Conservation (phyloP, 2,329 filamentous ascomycete genomes). For the Achaetomium macrosporum region DNA sequence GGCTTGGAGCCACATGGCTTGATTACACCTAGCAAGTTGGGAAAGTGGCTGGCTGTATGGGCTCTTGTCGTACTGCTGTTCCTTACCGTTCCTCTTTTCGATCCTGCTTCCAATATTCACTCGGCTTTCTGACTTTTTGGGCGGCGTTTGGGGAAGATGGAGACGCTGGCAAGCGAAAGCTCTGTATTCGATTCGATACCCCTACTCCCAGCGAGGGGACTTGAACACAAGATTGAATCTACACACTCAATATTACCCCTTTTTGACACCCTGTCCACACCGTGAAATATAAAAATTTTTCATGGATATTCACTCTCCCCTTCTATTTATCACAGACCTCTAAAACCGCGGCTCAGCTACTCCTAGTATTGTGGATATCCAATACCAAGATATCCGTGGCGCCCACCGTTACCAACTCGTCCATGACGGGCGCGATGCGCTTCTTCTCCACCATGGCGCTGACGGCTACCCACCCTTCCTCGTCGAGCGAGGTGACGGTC, state of each 20-base stretch:
- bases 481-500: conserved; percentile 83
- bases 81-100: not conserved
- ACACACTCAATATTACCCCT: no score
- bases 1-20: not conserved
- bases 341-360: conserved; percentile 10
- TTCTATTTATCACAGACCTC: not conserved
- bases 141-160: not conserved
- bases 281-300: not conserved
- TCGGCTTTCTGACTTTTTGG: not conserved
- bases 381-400: conserved; percentile 82
- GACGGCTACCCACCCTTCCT: conserved; percentile 89
- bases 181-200: not conserved
- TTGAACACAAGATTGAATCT: no score
- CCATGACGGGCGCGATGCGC: conserved; percentile 79
- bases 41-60: not conserved
- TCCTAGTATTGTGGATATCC: conserved; percentile 65
- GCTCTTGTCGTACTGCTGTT: not conserved
- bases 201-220: not conserved
- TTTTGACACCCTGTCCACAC: no score
- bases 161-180: not conserved
- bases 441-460: conserved; percentile 90
- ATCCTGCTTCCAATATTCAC: not conserved
- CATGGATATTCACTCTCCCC: not conserved
- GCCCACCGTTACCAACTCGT: conserved; percentile 67
- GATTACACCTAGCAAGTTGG: no score